phyloP scores from a whole-genome alignment of 2,329 filamentous ascomycete species.

The Fusarium circinatum region DNA sequence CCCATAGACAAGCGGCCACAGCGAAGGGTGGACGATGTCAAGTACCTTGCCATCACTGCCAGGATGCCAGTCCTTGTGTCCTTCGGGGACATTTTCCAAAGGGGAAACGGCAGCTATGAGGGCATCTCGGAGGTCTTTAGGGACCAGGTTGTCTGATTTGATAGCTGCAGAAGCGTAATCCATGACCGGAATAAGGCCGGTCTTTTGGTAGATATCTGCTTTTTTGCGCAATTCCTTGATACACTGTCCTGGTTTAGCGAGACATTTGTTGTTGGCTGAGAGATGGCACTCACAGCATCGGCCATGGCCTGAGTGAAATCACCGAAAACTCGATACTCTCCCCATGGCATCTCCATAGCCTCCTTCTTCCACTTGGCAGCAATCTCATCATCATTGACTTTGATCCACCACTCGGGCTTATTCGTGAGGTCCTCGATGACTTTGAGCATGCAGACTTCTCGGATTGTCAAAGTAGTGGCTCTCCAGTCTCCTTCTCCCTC shows the following conservation, averaged over 20 bases:
- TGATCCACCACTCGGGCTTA: constrained; percentile 50
- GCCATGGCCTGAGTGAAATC: constrained; percentile 48
- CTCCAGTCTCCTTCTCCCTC: constrained; percentile 29
- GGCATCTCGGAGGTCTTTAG: constrained; percentile 42
- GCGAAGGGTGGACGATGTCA: constrained; percentile 37
- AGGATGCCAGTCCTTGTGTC: constrained; percentile 49
- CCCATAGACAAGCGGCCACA: constrained; percentile 41
- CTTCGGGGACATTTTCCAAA: constrained; percentile 62
- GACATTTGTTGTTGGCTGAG: not conserved
- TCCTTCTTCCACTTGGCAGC: constrained; percentile 45
- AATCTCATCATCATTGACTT: constrained; percentile 44
- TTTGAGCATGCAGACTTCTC: constrained; percentile 49
- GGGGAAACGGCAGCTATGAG: constrained; percentile 56
- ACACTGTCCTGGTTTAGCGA: constrained; percentile 38
- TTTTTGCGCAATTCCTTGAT: constrained; percentile 49
- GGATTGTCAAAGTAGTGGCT: constrained; percentile 44
- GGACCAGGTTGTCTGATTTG: constrained; percentile 49
- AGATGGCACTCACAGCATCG: constrained; percentile 39
- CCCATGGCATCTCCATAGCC: constrained; percentile 46
- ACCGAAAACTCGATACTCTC: constrained; percentile 26
- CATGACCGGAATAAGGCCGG: constrained; percentile 48
- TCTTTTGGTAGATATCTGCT: constrained; percentile 47
- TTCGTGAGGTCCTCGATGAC: constrained; percentile 49
- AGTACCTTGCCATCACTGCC: constrained; percentile 30
- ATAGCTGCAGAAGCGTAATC: constrained; percentile 48